These are phyloP conservation scores for Aureobasidium subglaciale DNA, from an alignment of 2,329 filamentous ascomycete species.

Conservation along the genomic window DNA sequence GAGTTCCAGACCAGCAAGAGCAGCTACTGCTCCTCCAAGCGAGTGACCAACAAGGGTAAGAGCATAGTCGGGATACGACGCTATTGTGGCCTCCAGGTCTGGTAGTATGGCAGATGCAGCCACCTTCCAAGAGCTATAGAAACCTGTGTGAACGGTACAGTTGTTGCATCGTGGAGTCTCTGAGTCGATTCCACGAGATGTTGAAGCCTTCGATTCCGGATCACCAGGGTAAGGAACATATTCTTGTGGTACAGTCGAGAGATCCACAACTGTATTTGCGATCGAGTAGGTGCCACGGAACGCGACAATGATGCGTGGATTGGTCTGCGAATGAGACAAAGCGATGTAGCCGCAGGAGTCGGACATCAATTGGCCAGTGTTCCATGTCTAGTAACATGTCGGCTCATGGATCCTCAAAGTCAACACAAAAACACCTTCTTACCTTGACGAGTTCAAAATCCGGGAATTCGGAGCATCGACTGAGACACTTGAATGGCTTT, in stretches of 20 bases:
- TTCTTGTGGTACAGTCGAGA: conserved; percentile 81
- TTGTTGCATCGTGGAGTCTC: conserved; percentile 59
- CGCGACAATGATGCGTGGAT: conserved; percentile 67
- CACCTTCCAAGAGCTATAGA: conserved; percentile 75
- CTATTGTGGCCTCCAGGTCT: conserved; percentile 52
- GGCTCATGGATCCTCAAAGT: not conserved
- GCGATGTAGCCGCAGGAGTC: conserved; percentile 94
- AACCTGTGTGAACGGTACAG: conserved; percentile 89
- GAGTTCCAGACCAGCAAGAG: conserved; percentile 78
- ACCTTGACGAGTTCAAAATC: conserved; percentile 66
- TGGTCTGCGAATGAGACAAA: conserved; percentile 61
- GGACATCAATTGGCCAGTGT: conserved; percentile 76
- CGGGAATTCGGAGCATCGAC: conserved; percentile 77
- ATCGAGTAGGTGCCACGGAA: conserved; percentile 95
- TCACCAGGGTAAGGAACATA: conserved; percentile 77
- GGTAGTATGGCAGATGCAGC: conserved; percentile 64
- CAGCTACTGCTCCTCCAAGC: conserved; percentile 84
- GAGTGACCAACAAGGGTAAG: conserved; percentile 83
- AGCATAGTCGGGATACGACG: conserved; percentile 61
- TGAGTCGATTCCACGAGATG: conserved; percentile 20
- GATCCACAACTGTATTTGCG: conserved; percentile 81
- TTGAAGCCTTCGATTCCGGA: conserved; percentile 28
- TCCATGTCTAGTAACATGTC: conserved; percentile 58
- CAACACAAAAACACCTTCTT: conserved; percentile 16
- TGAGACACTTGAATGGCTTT: conserved; percentile 77